Conservation (phyloP, 179 eudicot genomes). For the Spergularia azorica region DNA sequence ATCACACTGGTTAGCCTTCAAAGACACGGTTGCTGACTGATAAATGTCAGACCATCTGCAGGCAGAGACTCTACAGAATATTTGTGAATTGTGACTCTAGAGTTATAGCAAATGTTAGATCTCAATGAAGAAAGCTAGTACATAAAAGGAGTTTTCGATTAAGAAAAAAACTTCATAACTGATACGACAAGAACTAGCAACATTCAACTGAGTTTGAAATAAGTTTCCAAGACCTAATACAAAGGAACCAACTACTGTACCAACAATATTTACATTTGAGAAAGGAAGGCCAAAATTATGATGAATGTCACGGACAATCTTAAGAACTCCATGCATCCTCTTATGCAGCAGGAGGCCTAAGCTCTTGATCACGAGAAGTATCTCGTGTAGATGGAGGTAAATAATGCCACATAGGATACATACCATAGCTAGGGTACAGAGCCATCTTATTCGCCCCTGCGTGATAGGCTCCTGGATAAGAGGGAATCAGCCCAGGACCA, state of each 20-base stretch:
- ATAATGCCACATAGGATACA: constrained; percentile 89
- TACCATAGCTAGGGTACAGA: constrained; percentile 64
- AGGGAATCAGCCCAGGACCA: constrained; percentile 51
- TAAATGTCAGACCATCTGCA: no score
- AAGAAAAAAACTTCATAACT: background rate
- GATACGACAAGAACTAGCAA: background rate
- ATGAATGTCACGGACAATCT: constrained; percentile 12
- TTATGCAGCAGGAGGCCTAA: constrained; percentile 95
- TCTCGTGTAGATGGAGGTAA: constrained; percentile 65
- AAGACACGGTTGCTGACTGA: no score
- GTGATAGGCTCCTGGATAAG: constrained; percentile 48
- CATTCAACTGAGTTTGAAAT: background rate
- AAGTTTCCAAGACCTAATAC: background rate
- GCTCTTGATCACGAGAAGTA: constrained; percentile 73
- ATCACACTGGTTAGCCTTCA: no score
- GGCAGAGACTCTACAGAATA: no score
- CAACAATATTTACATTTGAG: constrained; percentile 32
- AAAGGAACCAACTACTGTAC: background rate
- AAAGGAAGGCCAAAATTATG: constrained; percentile 30
- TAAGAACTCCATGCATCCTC: constrained; percentile 4
- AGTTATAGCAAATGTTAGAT: background rate
- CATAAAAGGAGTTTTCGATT: background rate
- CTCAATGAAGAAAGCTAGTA: background rate
- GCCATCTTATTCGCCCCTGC: constrained; percentile 69
- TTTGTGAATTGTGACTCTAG: no score